Evolutionary conservation across 2,329 filamentous ascomycete species (phyloP).

Genomic region (Alternaria gansuensis): DNA sequence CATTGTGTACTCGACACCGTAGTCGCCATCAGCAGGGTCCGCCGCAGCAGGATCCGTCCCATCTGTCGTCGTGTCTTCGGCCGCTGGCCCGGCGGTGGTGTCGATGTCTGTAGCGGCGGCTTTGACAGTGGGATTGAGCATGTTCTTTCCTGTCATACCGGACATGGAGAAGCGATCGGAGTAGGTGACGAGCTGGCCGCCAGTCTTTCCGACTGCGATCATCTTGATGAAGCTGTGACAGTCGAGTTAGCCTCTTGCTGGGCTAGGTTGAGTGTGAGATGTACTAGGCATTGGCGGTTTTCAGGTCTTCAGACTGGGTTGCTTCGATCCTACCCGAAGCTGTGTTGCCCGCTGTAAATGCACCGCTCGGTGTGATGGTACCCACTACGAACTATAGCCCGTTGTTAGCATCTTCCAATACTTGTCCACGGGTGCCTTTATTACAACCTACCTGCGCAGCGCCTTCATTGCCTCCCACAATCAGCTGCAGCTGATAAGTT

Average conservation of each 20-base stretch:
- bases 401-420: slow-evolving; percentile 10
- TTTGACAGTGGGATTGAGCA: slow-evolving; percentile 58
- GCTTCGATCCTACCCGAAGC: slow-evolving; percentile 45
- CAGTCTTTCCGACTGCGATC: slow-evolving; percentile 63
- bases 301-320: slow-evolving; percentile 39
- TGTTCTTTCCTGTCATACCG: slow-evolving; percentile 71
- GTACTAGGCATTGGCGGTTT: slow-evolving; percentile 65
- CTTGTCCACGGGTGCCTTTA: neutral
- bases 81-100: slow-evolving; percentile 43
- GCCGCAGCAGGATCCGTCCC: slow-evolving; percentile 38
- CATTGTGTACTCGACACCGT: slow-evolving; percentile 61
- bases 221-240: slow-evolving; percentile 55
- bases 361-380: slow-evolving; percentile 57
- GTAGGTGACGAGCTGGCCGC: slow-evolving; percentile 66
- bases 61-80: slow-evolving; percentile 34
- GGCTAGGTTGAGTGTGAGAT: slow-evolving; percentile 29
- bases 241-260: slow-evolving; percentile 16
- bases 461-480: slow-evolving; percentile 66
- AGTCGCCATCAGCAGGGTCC: slow-evolving; percentile 26
- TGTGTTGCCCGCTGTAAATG: slow-evolving; percentile 56
- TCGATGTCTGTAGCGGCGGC: slow-evolving; percentile 49
- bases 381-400: slow-evolving; percentile 17
- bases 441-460: slow-evolving; percentile 57
- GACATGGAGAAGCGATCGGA: slow-evolving; percentile 71
- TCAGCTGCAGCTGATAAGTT: slow-evolving; percentile 67